Conservation (phyloP, 148 eudicot species). For the Rhododendron vialii region DNA sequence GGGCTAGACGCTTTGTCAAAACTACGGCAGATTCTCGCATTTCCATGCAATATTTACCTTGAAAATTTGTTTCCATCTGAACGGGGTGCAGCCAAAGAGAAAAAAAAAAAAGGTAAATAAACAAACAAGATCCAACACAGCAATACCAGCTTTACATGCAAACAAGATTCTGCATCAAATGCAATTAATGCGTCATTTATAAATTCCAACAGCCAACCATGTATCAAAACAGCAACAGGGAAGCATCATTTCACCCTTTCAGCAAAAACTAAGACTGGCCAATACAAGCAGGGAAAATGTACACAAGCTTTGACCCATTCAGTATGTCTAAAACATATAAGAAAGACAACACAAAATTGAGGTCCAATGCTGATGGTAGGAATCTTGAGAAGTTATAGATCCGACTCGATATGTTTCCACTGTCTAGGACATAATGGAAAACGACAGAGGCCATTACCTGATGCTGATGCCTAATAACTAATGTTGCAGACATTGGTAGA, state of each 20-base stretch:
- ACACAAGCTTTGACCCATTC: not conserved
- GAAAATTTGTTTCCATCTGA: conserved; percentile 65
- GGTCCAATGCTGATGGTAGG: not conserved
- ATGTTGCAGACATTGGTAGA: not conserved
- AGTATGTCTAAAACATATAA: not conserved
- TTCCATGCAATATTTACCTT: conserved; percentile 63
- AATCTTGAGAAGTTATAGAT: not conserved
- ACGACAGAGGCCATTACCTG: not conserved
- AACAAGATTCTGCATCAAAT: not conserved
- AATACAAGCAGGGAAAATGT: not conserved
- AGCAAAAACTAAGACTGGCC: not conserved
- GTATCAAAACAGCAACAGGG: not conserved
- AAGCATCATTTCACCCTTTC: not conserved
- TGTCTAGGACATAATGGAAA: not conserved
- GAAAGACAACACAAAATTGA: not conserved
- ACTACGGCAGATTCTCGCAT: conserved; percentile 67
- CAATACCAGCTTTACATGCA: not conserved
- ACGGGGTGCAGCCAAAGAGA: not conserved
- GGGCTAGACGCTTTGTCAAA: conserved; percentile 83
- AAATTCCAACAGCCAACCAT: not conserved
- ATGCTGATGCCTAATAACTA: not conserved
- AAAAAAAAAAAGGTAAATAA: not conserved
- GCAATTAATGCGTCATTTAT: not conserved
- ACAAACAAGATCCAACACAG: not conserved
- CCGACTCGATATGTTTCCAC: not conserved